Percentiles rank a stretch among this genome's conserved stretches.
These are phyloP conservation scores for Diaporthe nobilis DNA, from an alignment of 2,329 filamentous ascomycete genomes.

Conservation along the genomic window DNA sequence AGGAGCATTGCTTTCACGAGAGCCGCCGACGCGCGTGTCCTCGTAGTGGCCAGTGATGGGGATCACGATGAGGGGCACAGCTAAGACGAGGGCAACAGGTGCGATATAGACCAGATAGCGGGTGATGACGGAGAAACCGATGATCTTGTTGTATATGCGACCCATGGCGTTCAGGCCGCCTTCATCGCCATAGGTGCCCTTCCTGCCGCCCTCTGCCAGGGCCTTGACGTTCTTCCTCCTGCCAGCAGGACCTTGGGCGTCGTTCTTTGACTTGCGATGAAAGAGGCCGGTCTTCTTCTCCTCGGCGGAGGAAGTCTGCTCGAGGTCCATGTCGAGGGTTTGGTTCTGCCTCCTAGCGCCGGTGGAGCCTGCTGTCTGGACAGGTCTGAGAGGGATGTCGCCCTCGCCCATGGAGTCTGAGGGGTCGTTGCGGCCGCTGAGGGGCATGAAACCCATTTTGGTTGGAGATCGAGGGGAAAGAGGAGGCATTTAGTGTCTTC, in stretches of 20 bases:
- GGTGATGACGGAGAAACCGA: slow-evolving; percentile 74
- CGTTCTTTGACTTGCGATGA: slow-evolving; percentile 49
- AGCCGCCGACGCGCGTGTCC: slow-evolving; percentile 55
- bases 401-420: slow-evolving; percentile 52
- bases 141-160: slow-evolving; percentile 74
- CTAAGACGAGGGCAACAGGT: slow-evolving; percentile 73
- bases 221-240: slow-evolving; percentile 63
- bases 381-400: slow-evolving; percentile 69
- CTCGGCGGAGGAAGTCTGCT: slow-evolving; percentile 34
- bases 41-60: slow-evolving; percentile 57
- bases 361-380: slow-evolving; percentile 69
- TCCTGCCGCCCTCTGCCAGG: slow-evolving; percentile 55
- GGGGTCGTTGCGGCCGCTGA: slow-evolving; percentile 51
- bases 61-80: slow-evolving; percentile 72
- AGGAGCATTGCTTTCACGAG: slow-evolving; percentile 41
- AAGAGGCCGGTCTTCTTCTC: slow-evolving; percentile 65
- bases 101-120: slow-evolving; percentile 78
- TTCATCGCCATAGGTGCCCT: slow-evolving; percentile 65
- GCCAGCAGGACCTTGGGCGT: slow-evolving; percentile 56
- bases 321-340: slow-evolving; percentile 51
- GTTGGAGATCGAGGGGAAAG: slow-evolving; percentile 54
- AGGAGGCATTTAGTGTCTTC: slow-evolving; percentile 42
- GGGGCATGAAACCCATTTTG: slow-evolving; percentile 61
- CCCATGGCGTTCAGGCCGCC: slow-evolving; percentile 75
- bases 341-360: slow-evolving; percentile 58